These are phyloP conservation scores for Nepenthes mirabilis DNA, from an alignment of 148 eudicot genomes.

Conservation along the genomic window DNA sequence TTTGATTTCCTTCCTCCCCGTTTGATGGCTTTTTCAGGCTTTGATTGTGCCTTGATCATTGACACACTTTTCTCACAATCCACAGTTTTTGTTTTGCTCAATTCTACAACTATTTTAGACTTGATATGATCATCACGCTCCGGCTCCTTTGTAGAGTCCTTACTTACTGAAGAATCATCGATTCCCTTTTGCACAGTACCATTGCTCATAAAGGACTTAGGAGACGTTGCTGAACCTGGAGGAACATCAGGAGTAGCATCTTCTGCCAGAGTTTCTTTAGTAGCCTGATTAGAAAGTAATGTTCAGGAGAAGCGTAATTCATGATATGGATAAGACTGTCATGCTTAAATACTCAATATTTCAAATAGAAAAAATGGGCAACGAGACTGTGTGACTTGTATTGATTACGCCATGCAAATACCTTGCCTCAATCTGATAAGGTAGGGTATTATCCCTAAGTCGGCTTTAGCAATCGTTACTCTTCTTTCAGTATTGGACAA, in stretches of 20 bases:
- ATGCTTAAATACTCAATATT: too few species aligned
- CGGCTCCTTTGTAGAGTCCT: slow-evolving; percentile 18
- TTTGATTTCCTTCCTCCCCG: slow-evolving; percentile 28
- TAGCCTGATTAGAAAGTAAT: slow-evolving; percentile 9
- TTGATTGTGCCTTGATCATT: slow-evolving; percentile 17
- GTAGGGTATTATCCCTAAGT: too few species aligned
- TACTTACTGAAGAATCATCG: slow-evolving; percentile 22
- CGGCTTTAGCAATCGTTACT: too few species aligned
- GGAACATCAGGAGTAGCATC: slow-evolving; percentile 22
- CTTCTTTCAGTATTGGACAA: too few species aligned
- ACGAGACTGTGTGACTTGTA: too few species aligned
- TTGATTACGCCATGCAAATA: too few species aligned
- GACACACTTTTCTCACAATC: slow-evolving; percentile 12
- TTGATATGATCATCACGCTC: slow-evolving; percentile 18
- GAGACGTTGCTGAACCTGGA: slow-evolving; percentile 29
- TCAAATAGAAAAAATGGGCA: too few species aligned
- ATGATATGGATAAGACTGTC: not conserved
- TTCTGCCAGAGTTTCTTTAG: slow-evolving; percentile 29
- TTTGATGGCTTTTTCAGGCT: slow-evolving; percentile 26
- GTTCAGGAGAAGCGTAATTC: not conserved
- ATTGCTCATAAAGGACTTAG: slow-evolving; percentile 27
- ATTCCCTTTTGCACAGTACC: slow-evolving; percentile 25
- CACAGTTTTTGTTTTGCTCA: slow-evolving; percentile 21
- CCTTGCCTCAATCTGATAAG: too few species aligned
- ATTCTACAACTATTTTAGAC: slow-evolving; percentile 14